A percentile compares a stretch with the other conserved stretches of the same genome.
Conservation (phyloP, 2,329 filamentous ascomycete species). For the Sclerotinia borealis region DNA sequence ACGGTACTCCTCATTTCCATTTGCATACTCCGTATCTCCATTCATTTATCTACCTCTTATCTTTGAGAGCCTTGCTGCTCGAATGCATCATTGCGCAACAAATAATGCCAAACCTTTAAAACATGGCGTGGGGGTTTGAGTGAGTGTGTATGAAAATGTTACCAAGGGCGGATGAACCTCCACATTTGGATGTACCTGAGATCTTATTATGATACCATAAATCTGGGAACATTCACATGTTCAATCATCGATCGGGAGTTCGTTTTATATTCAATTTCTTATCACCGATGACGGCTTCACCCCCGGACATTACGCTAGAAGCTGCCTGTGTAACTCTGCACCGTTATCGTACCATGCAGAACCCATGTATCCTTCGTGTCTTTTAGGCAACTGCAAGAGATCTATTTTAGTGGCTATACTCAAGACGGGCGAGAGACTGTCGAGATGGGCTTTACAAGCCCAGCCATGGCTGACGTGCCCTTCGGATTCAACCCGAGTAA, state of each 20-base stretch:
- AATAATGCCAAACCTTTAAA: background rate
- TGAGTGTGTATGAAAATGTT: background rate
- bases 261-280: background rate
- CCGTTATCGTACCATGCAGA: slow-evolving; percentile 1
- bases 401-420: background rate
- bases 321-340: background rate
- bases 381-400: background rate
- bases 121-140: background rate
- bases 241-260: background rate
- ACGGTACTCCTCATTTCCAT: background rate
- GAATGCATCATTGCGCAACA: background rate
- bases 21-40: slow-evolving; percentile 4
- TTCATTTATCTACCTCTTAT: background rate
- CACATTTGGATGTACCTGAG: background rate
- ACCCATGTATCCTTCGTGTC: background rate
- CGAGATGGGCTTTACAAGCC: background rate
- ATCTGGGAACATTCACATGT: background rate
- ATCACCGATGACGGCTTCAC: background rate
- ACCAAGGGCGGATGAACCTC: background rate
- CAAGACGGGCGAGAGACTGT: background rate
- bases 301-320: background rate
- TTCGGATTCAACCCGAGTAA: too few relatives aligned
- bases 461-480: background rate
- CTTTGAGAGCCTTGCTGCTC: background rate
- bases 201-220: background rate